A percentile compares a stretch with the other conserved stretches of the same genome.
phyloP scores from a whole-genome alignment of 2,329 filamentous ascomycete species.

The Ascochyta rabiei region DNA sequence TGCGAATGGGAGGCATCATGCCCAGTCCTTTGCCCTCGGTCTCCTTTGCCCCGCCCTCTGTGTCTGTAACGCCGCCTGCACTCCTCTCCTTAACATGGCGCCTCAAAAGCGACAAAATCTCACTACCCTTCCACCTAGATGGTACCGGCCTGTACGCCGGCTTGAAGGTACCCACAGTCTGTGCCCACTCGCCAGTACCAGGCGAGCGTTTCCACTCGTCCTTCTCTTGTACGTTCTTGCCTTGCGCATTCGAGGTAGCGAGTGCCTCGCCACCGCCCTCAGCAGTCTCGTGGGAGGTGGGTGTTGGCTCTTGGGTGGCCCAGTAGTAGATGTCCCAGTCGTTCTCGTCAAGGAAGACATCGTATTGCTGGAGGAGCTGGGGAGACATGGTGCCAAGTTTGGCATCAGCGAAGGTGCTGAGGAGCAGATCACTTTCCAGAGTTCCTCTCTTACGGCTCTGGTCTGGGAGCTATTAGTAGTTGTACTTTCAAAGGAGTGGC shows the following conservation, averaged over 20 bases:
- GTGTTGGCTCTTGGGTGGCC: conserved; percentile 82
- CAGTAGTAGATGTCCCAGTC: conserved; percentile 99
- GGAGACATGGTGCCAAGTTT: conserved; percentile 76
- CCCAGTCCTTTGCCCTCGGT: conserved; percentile 49
- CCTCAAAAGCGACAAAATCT: conserved; percentile 77
- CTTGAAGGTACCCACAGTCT: conserved; percentile 93
- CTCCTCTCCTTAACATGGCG: conserved; percentile 78
- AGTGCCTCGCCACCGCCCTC: conserved; percentile 57
- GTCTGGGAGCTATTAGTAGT: conserved; percentile 61
- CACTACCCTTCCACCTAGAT: conserved; percentile 79
- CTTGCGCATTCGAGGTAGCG: conserved; percentile 54
- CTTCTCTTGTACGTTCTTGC: conserved; percentile 51
- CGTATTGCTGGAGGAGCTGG: conserved; percentile 80
- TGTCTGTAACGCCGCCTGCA: conserved; percentile 60
- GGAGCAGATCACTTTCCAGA: conserved; percentile 91
- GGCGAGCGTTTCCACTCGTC: conserved; percentile 58
- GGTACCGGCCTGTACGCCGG: conserved; percentile 93
- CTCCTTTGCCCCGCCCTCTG: conserved; percentile 42
- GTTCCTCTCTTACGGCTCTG: conserved; percentile 96
- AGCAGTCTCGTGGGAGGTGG: conserved; percentile 62
- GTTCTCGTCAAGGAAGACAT: conserved; percentile 95
- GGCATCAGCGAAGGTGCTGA: conserved; percentile 89
- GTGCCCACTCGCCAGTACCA: conserved; percentile 85
- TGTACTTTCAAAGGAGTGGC: neutral
- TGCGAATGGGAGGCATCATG: conserved; percentile 59